These are phyloP conservation scores for Dissoconium aciculare DNA, from an alignment of 2,329 filamentous ascomycete species.

Conservation along the genomic window DNA sequence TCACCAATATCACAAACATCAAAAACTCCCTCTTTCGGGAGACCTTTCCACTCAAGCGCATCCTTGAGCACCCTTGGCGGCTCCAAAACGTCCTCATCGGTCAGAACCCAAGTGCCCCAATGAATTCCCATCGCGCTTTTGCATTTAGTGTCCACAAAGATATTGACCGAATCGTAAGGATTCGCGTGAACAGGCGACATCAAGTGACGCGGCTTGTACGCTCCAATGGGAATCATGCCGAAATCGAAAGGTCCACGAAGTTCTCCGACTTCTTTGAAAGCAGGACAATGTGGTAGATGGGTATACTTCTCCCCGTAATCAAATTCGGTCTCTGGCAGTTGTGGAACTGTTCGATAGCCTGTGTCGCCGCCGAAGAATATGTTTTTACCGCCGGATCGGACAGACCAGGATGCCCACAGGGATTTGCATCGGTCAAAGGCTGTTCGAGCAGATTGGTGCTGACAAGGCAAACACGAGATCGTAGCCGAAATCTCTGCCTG, in stretches of 20 bases:
- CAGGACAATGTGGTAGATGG: constrained; percentile 58
- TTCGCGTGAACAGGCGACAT: constrained; percentile 77
- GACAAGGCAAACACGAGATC: constrained; percentile 67
- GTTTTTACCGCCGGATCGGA: constrained; percentile 58
- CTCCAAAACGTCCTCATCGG: constrained; percentile 70
- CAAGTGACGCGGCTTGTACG: constrained; percentile 58
- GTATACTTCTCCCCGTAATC: constrained; percentile 54
- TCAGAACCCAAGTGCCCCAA: constrained; percentile 79
- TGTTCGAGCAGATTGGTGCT: constrained; percentile 61
- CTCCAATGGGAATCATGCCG: constrained; percentile 84
- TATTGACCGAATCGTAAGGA: constrained; percentile 75
- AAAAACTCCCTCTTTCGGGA: constrained; percentile 60
- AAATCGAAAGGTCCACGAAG: constrained; percentile 77
- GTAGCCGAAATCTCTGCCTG: constrained; percentile 47
- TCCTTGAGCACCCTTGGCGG: constrained; percentile 59
- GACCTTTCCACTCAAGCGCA: constrained; percentile 51
- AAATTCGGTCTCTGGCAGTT: constrained; percentile 46
- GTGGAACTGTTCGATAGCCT: constrained; percentile 67
- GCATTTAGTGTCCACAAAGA: constrained; percentile 73
- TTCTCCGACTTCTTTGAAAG: constrained; percentile 70
- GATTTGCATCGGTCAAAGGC: constrained; percentile 58
- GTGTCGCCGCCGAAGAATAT: constrained; percentile 82
- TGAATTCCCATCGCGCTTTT: constrained; percentile 70
- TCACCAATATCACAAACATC: constrained; percentile 76
- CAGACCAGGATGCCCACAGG: constrained; percentile 77